Conservation (phyloP, 2,329 filamentous ascomycete genomes). For the Teratosphaeria viscida region DNA sequence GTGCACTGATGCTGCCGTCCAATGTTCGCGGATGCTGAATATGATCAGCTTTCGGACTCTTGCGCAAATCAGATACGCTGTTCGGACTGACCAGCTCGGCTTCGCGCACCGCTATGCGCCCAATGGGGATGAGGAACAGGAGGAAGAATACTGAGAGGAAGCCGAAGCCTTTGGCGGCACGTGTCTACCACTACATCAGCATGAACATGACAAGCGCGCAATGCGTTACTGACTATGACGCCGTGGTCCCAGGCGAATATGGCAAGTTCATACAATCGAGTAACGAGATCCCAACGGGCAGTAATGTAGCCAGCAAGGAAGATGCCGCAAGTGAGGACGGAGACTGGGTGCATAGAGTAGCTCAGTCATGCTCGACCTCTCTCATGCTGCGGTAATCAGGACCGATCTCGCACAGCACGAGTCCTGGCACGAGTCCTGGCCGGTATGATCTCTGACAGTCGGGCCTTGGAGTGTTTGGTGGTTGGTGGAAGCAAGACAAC, state of each 20-base stretch:
- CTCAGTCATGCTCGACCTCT: constrained; percentile 2
- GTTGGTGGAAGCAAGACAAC: background rate
- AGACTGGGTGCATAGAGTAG: constrained; percentile 83
- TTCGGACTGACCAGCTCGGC: constrained; percentile 57
- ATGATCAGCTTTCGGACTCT: constrained; percentile 13
- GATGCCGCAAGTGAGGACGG: constrained; percentile 87
- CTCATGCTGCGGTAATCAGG: background rate
- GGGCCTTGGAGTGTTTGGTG: background rate
- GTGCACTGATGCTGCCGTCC: constrained; percentile 75
- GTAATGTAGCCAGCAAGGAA: constrained; percentile 99
- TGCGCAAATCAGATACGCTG: background rate
- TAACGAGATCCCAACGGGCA: constrained; percentile 96
- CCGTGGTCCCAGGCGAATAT: constrained; percentile 98
- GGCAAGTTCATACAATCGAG: constrained; percentile 88
- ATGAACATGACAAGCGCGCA: background rate
- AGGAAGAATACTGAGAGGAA: constrained; percentile 78
- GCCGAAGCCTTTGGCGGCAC: constrained; percentile 75
- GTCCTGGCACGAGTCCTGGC: background rate
- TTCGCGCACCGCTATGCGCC: constrained; percentile 71
- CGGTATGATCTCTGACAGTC: background rate
- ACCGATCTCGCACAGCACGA: background rate
- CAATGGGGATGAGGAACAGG: constrained; percentile 71
- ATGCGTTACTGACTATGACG: constrained; percentile 60
- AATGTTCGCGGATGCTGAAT: constrained; percentile 69
- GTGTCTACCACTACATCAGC: constrained; percentile 46